Evolutionary conservation across 2,329 filamentous ascomycete genomes (phyloP).

Genomic region (Exophiala spinifera): DNA sequence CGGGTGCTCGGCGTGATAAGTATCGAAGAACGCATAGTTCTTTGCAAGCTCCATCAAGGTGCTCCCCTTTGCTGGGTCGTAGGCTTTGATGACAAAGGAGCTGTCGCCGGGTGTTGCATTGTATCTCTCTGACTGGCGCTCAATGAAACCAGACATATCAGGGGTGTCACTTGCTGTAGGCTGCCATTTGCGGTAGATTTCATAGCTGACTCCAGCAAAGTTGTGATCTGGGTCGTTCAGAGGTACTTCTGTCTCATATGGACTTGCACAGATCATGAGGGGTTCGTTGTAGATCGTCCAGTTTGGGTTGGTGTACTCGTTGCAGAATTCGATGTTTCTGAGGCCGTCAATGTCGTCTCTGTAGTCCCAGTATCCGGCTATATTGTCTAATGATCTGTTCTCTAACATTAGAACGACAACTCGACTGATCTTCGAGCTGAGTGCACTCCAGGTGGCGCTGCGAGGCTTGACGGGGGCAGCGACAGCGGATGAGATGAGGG

Average conservation of each 20-base stretch:
- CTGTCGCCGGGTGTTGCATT: slow-evolving; percentile 19
- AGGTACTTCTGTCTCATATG: slow-evolving; percentile 18
- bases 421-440: slow-evolving; percentile 21
- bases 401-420: slow-evolving; percentile 21
- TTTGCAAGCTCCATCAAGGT: slow-evolving; percentile 12
- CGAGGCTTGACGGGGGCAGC: slow-evolving; percentile 8
- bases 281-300: slow-evolving; percentile 22
- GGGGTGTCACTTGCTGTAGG: slow-evolving; percentile 14
- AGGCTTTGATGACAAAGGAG: slow-evolving; percentile 21
- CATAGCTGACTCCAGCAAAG: slow-evolving; percentile 20
- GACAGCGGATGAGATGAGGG: slow-evolving; percentile 11
- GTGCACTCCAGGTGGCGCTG: slow-evolving; percentile 7
- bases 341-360: slow-evolving; percentile 17
- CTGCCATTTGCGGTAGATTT: slow-evolving; percentile 25
- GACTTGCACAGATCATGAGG: slow-evolving; percentile 16
- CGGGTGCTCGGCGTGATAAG: slow-evolving; percentile 19
- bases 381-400: slow-evolving; percentile 22
- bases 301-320: slow-evolving; percentile 23
- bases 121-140: slow-evolving; percentile 21
- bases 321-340: slow-evolving; percentile 16
- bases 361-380: slow-evolving; percentile 22
- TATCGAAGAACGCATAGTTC: slow-evolving; percentile 22
- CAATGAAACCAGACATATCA: slow-evolving; percentile 23
- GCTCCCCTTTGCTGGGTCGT: slow-evolving; percentile 12
- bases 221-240: slow-evolving; percentile 21